Percentiles rank a stretch among this genome's conserved stretches.
Evolutionary conservation across 2,329 filamentous ascomycete genomes (phyloP).

Genomic region (Thermothelomyces thermophilus): DNA sequence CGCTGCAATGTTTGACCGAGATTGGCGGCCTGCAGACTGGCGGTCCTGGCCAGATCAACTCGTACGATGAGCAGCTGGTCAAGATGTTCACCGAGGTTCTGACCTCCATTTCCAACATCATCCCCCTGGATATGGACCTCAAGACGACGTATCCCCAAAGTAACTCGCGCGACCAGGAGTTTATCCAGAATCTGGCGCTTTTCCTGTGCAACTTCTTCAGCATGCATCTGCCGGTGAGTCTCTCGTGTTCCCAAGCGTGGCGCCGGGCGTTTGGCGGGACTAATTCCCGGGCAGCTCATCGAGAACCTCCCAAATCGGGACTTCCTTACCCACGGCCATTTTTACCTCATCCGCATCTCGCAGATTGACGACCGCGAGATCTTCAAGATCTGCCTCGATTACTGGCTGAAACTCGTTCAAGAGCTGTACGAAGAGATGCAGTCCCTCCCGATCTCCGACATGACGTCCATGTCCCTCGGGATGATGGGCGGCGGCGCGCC

Average conservation of each 20-base stretch:
- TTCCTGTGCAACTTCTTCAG: slow-evolving; percentile 97
- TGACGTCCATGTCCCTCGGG: slow-evolving; percentile 79
- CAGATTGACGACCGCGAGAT: slow-evolving; percentile 98
- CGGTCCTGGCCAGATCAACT: slow-evolving; percentile 55
- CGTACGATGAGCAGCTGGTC: slow-evolving; percentile 91
- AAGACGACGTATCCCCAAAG: slow-evolving; percentile 87
- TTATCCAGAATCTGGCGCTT: slow-evolving; percentile 91
- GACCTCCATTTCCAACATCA: slow-evolving; percentile 86
- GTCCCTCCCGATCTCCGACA: slow-evolving; percentile 82
- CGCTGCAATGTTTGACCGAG: slow-evolving; percentile 92
- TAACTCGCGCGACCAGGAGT: slow-evolving; percentile 91
- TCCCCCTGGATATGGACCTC: slow-evolving; percentile 82
- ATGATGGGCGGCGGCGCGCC: slow-evolving; percentile 73
- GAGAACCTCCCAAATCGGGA: slow-evolving; percentile 94
- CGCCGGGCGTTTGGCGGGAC: background rate
- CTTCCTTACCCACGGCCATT: slow-evolving; percentile 91
- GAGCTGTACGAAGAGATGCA: slow-evolving; percentile 99
- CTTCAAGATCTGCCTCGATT: slow-evolving; percentile 98
- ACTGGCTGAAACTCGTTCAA: slow-evolving; percentile 97
- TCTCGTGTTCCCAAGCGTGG: background rate
- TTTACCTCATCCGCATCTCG: slow-evolving; percentile 95
- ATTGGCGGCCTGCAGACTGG: slow-evolving; percentile 91
- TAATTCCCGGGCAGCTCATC: slow-evolving; percentile 57
- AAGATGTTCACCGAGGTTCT: slow-evolving; percentile 98
- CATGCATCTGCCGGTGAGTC: slow-evolving; percentile 72